Evolutionary conservation across 768 basidiomycete species (phyloP).

Genomic region (Boletus barrowsii): DNA sequence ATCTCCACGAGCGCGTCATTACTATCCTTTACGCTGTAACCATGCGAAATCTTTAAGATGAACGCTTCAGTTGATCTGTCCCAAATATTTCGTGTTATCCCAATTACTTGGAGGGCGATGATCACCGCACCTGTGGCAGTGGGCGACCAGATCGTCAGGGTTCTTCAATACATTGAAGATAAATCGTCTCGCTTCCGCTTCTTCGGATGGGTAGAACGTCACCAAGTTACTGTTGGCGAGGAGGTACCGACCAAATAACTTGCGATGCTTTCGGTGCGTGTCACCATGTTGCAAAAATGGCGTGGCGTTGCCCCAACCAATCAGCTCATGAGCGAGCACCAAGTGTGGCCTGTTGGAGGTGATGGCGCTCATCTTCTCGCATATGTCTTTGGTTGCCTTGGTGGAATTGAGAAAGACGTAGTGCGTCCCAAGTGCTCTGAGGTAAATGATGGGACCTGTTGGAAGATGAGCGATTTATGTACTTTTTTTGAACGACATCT

Average conservation of each 20-base stretch:
- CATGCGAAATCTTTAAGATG: constrained; percentile 35
- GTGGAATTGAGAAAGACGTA: constrained; percentile 48
- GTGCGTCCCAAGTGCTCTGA: constrained; percentile 37
- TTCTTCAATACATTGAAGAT: not conserved
- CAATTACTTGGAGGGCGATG: not conserved
- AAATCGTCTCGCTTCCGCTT: not conserved
- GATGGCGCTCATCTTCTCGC: constrained; percentile 8
- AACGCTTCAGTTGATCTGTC: constrained; percentile 32
- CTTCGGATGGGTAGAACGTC: not conserved
- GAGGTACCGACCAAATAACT: not conserved
- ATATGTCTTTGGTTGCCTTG: constrained; percentile 25
- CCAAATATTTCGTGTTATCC: not conserved
- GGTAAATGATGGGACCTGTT: constrained; percentile 2
- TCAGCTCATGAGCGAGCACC: constrained; percentile 19
- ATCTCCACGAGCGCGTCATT: constrained; percentile 33
- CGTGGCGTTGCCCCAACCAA: not conserved
- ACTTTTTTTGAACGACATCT: not conserved
- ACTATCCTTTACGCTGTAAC: constrained; percentile 28
- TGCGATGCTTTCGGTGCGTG: not conserved
- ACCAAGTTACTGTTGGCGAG: not conserved
- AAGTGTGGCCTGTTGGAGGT: constrained; percentile 5
- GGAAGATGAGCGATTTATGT: constrained; percentile 11
- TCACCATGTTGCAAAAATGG: constrained; percentile 3
- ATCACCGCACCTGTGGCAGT: constrained; percentile 1
- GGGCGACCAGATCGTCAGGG: not conserved